Base-by-base conservation (phyloP, 495 filamentous ascomycete genomes). In the Penicillium coffeae region DNA sequence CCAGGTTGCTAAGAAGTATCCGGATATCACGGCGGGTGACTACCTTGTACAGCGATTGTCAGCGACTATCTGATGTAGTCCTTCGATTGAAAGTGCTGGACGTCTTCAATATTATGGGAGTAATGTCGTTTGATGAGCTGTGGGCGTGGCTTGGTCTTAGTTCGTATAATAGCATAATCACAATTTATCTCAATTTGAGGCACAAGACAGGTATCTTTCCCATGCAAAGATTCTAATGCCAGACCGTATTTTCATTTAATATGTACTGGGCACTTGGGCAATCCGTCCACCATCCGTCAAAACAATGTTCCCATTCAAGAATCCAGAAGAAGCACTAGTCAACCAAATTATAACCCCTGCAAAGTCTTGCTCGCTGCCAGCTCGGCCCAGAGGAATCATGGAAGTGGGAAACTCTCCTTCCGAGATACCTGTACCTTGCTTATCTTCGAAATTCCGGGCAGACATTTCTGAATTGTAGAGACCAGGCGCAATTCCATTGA, bases 1-100 rank as follows among this genome's bases (percentile, higher is more conserved):
- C 42, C 52, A 61, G 8, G 73, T 73, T 8, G 78, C 80, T 15
- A 91, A 83, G 72, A 93, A 92, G 70, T 95, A 94, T 60, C 66
- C 80, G 25, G 82, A 77, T 1, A 82, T 96, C 51, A 89, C 84
- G 36, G 84, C 86, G 50, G 87, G 88, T 2, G 81, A 95, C 8
- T 95, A 97, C 63, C 65, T 97, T 21, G 80, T 88, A 30, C 83
- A 88, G 71, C 80, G 92, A 54, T 64, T 97, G 59, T 68, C 79
- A 14, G 84, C 85, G 10, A 96, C 91, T 33, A 15, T 42, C 20
- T 55, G 55, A 20, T 34, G 37, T 38, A 42, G 22, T 2, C 21
- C 33, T 19, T 8, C 33, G 3, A 15, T 12, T 38, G 39, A 16
- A 8, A 21, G 20, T 36, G 21, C 21, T 42, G 21, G 12, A 8